These are phyloP conservation scores for Fusarium phyllophilum DNA, from an alignment of 2,329 filamentous ascomycete genomes.

Conservation along the genomic window DNA sequence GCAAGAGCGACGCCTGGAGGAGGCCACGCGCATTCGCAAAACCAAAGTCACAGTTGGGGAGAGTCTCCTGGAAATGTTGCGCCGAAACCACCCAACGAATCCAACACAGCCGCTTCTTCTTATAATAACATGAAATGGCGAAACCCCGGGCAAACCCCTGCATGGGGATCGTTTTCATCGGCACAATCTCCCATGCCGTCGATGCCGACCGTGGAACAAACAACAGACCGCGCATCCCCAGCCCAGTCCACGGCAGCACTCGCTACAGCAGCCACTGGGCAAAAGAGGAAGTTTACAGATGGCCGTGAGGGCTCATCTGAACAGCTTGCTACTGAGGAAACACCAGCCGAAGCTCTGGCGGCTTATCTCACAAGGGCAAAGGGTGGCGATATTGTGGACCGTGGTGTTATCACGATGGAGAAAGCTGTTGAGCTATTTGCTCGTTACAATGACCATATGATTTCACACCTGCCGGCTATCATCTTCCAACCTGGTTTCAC, in stretches of 20 bases:
- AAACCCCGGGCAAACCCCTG: slow-evolving; percentile 1
- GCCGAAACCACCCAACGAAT: slow-evolving; percentile 16
- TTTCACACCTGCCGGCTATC: slow-evolving; percentile 69
- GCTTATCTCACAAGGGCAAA: slow-evolving; percentile 40
- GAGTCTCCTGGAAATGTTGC: slow-evolving; percentile 18
- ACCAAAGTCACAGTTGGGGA: slow-evolving; percentile 2
- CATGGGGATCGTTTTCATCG: slow-evolving; percentile 32
- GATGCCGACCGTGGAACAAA: slow-evolving; percentile 21
- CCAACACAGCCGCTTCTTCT: slow-evolving; percentile 2
- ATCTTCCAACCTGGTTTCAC: slow-evolving; percentile 66
- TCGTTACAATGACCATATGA: slow-evolving; percentile 69
- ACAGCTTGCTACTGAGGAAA: slow-evolving; percentile 22
- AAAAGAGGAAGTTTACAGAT: slow-evolving; percentile 49
- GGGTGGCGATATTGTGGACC: slow-evolving; percentile 65
- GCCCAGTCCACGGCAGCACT: slow-evolving; percentile 11
- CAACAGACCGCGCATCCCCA: slow-evolving; percentile 19
- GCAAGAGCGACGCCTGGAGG: slow-evolving; percentile 54
- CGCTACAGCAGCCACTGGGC: slow-evolving; percentile 33
- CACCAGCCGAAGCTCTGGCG: slow-evolving; percentile 30
- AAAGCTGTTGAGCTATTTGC: slow-evolving; percentile 65
- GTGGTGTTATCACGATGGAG: slow-evolving; percentile 66
- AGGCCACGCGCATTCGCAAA: slow-evolving; percentile 16
- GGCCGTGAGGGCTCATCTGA: slow-evolving; percentile 27
- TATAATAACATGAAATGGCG: slow-evolving; percentile 22
- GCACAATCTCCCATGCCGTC: slow-evolving; percentile 20